Base-by-base conservation (phyloP, 169 alveolate species). In the Blepharisma undulans region DNA sequence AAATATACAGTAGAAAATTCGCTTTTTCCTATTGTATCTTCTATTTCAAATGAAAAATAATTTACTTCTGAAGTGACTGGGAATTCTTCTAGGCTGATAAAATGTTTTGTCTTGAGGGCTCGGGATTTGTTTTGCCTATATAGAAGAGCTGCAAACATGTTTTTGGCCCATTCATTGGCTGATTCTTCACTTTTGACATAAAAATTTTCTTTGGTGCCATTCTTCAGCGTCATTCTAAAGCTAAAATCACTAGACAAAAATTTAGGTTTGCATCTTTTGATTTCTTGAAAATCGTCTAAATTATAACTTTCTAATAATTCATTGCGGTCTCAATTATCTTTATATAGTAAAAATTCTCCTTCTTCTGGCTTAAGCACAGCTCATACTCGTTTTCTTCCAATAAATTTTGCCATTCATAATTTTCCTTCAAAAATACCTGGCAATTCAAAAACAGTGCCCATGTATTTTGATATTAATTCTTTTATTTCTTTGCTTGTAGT, bases 41-140 rank as follows among this genome's bases (percentile, higher is more conserved):
- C 30, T 16, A 93, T 72, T 78, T 93, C 91, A 76, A 93, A 93
- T 6, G 95, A 92, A 16, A 84, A 89, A 72, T 87, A 92, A 2
- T 48, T 82, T 29, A 89, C 90, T 34, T 84, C 80, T 74, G 80
- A 29, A 18, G 36, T 74, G 80, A 74, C 29, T 25, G 80, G 80
- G 80, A 74, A 74, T 74, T 74, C 80, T 74, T 74, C 80, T 74
- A 74, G 18, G 16, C 66, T 48, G 66, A 48, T 48, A 48, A 48
- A 48, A 48, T 48, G 66, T 48, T 48, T 48, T 48, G 66, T 48
- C 10, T 48, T 48, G 7, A 48, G 66, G 0, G 66, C 66, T 48
- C 66, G 3, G 16, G 66, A 48, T 79, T 33, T 27, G 32, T 27
- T 29, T 6, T 79, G 87, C 10, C 61, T 27, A 33, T 30, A 79